Conservation (phyloP, 1,139 yeast species). For the Taphrina populina region DNA sequence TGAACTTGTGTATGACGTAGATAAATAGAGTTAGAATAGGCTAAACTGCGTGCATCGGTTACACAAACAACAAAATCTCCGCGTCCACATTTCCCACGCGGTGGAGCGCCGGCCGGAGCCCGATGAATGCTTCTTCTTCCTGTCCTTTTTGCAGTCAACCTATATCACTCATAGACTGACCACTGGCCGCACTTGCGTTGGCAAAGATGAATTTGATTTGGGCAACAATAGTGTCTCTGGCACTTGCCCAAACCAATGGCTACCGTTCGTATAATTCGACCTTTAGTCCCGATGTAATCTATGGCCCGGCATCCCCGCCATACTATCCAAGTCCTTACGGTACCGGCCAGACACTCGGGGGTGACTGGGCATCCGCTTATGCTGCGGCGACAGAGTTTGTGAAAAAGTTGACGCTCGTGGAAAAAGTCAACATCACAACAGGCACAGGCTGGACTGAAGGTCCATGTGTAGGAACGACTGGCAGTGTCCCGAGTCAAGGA, state of each 20-base stretch:
- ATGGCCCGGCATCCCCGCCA: constrained; percentile 21
- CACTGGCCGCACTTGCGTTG: too few relatives aligned
- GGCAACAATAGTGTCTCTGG: constrained; percentile 11
- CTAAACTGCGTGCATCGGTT: too few relatives aligned
- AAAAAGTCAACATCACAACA: constrained; percentile 62
- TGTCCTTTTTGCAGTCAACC: too few relatives aligned
- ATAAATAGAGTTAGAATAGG: too few relatives aligned
- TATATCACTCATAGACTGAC: too few relatives aligned
- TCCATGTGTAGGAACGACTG: constrained; percentile 66
- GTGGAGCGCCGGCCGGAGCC: too few relatives aligned
- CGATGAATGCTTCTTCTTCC: too few relatives aligned
- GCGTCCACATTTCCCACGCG: too few relatives aligned
- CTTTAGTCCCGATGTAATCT: constrained; percentile 1
- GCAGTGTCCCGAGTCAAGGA: constrained; percentile 57
- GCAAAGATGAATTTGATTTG: too few relatives aligned
- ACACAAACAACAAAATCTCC: too few relatives aligned
- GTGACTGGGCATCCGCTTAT: constrained; percentile 59
- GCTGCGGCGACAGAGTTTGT: constrained; percentile 56
- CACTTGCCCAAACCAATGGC: constrained; percentile 5
- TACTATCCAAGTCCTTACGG: constrained; percentile 22
- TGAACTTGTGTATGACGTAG: too few relatives aligned
- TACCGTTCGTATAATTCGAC: constrained; percentile 8
- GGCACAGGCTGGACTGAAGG: constrained; percentile 69
- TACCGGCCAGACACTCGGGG: constrained; percentile 31
- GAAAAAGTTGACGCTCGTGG: constrained; percentile 57